A percentile compares a stretch with the other conserved stretches of the same genome.
These are phyloP conservation scores for Xerocomus minutiporus DNA, from an alignment of 1,284 basidiomycete genomes.

Conservation along the genomic window DNA sequence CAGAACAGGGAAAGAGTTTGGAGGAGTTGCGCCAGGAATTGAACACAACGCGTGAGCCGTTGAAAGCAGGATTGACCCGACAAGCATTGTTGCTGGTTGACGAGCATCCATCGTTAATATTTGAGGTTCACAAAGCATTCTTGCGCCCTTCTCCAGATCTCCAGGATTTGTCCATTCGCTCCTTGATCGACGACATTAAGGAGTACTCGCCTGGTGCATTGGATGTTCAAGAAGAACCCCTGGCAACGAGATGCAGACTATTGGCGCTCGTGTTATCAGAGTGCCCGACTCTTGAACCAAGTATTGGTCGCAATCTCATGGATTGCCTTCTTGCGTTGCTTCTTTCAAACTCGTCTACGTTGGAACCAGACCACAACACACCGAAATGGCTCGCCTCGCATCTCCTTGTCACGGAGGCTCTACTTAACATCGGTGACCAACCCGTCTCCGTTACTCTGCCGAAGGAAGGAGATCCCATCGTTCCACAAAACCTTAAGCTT, in stretches of 20 bases:
- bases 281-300: slow-evolving; percentile 52
- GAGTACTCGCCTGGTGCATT: slow-evolving; percentile 61
- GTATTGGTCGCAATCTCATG: slow-evolving; percentile 54
- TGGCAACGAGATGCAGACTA: slow-evolving; percentile 79
- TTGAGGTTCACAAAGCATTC: slow-evolving; percentile 83
- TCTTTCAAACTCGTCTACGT: slow-evolving; percentile 50
- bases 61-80: slow-evolving; percentile 62
- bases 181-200: slow-evolving; percentile 71
- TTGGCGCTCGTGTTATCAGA: slow-evolving; percentile 82
- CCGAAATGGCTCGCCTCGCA: slow-evolving; percentile 85
- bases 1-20: slow-evolving; percentile 42
- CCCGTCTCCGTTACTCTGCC: slow-evolving; percentile 59
- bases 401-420: slow-evolving; percentile 76
- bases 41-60: slow-evolving; percentile 59
- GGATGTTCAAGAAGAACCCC: slow-evolving; percentile 64
- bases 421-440: slow-evolving; percentile 74
- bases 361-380: slow-evolving; percentile 46
- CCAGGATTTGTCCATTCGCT: slow-evolving; percentile 57
- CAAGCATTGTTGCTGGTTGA: slow-evolving; percentile 81
- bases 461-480: slow-evolving; percentile 63
- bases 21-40: slow-evolving; percentile 66
- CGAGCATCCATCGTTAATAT: slow-evolving; percentile 81
- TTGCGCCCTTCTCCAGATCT: slow-evolving; percentile 57
- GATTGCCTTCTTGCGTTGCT: slow-evolving; percentile 62
- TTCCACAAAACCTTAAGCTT: slow-evolving; percentile 44